phyloP scores from a whole-genome alignment of 139 green algal species.

The Closterium sp. region DNA sequence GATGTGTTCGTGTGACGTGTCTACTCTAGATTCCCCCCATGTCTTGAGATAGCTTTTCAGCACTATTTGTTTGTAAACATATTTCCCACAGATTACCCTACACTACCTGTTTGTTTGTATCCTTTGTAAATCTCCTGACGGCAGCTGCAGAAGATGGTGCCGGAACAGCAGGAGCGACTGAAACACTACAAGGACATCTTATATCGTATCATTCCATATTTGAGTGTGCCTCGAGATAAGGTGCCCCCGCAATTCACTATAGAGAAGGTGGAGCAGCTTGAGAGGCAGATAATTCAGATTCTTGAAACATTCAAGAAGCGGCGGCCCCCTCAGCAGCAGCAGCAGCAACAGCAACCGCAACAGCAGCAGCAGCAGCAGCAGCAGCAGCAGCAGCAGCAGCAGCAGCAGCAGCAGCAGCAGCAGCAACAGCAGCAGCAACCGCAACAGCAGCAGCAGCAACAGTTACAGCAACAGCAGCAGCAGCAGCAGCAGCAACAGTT shows the following conservation, averaged over 20 bases:
- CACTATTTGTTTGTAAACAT: not conserved
- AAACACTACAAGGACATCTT: slow-evolving; percentile 40
- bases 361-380: slow-evolving; percentile 36
- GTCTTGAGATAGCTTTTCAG: not conserved
- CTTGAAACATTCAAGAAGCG: slow-evolving; percentile 28
- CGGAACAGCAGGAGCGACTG: slow-evolving; percentile 7
- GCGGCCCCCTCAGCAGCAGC: slow-evolving; percentile 3
- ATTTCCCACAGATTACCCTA: not conserved
- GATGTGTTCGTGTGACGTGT: no score
- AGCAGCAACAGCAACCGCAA: slow-evolving; percentile 11
- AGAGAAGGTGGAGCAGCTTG: slow-evolving; percentile 15
- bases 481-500: slow-evolving; percentile 11
- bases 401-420: slow-evolving; percentile 31
- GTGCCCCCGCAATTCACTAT: slow-evolving; percentile 1
- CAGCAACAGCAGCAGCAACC: slow-evolving; percentile 40
- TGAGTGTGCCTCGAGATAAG: slow-evolving; percentile 17
- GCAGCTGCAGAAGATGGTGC: not conserved
- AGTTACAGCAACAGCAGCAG: slow-evolving; percentile 24
- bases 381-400: slow-evolving; percentile 32
- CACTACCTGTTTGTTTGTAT: not conserved
- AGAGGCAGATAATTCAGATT: slow-evolving; percentile 25
- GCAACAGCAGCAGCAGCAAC: slow-evolving; percentile 28
- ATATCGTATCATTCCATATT: slow-evolving; percentile 15
- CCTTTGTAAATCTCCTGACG: not conserved
- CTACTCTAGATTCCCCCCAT: no score